Percentiles rank a stretch among this genome's conserved stretches.
Conservation (phyloP, 2,329 filamentous ascomycete species). For the Hypomyces perniciosus region DNA sequence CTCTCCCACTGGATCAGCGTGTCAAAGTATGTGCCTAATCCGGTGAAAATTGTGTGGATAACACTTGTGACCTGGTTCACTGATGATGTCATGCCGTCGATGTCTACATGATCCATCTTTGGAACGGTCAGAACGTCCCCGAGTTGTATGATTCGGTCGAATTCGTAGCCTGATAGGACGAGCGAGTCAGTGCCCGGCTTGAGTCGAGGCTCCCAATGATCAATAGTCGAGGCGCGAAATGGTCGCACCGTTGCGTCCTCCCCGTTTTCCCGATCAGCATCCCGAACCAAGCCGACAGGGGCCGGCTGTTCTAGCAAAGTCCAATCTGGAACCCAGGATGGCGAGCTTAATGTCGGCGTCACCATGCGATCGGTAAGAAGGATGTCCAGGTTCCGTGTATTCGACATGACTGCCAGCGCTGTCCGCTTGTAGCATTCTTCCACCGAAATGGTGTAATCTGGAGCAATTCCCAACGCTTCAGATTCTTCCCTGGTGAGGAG, state of each 20-base stretch:
- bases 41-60: background rate
- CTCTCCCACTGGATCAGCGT: slow-evolving; percentile 6
- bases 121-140: slow-evolving; percentile 4
- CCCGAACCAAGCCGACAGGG: background rate
- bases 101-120: background rate
- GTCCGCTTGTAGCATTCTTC: slow-evolving; percentile 6
- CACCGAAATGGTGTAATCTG: slow-evolving; percentile 3
- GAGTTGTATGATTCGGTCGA: slow-evolving; percentile 3
- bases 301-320: background rate
- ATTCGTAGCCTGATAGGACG: slow-evolving; percentile 3
- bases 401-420: slow-evolving; percentile 1
- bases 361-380: slow-evolving; percentile 3
- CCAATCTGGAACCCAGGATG: slow-evolving; percentile 3
- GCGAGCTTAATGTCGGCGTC: background rate
- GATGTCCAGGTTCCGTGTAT: slow-evolving; percentile 2
- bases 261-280: background rate
- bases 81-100: background rate
- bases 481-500: slow-evolving; percentile 2
- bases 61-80: background rate
- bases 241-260: background rate
- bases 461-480: background rate
- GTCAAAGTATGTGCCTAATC: slow-evolving; percentile 7
- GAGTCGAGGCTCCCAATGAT: background rate
- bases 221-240: slow-evolving; percentile 1
- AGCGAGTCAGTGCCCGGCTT: background rate